Evolutionary conservation across 441 rosid species (phyloP).

Genomic region (Eruca vesicaria): DNA sequence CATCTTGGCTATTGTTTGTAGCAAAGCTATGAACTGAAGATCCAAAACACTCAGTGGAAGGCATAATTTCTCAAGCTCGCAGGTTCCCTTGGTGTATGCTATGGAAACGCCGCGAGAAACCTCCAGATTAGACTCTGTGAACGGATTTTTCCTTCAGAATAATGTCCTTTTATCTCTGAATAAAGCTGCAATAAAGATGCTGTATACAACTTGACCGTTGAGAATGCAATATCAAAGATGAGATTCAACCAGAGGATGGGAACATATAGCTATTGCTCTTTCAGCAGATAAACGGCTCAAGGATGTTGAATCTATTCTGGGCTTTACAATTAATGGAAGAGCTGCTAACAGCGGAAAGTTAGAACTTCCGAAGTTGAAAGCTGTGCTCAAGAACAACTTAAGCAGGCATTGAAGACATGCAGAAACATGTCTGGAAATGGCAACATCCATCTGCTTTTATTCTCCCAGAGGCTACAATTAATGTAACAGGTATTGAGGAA

Average conservation of each 20-base stretch:
- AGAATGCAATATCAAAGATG: slow-evolving; percentile 84
- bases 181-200: slow-evolving; percentile 54
- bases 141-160: slow-evolving; percentile 57
- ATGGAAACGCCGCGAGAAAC: slow-evolving; percentile 71
- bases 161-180: slow-evolving; percentile 60
- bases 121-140: slow-evolving; percentile 65
- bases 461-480: slow-evolving; percentile 78
- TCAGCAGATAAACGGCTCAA: slow-evolving; percentile 66
- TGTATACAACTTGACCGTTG: slow-evolving; percentile 56
- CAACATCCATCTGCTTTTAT: slow-evolving; percentile 39
- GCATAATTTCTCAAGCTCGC: slow-evolving; percentile 65
- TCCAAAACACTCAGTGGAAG: slow-evolving; percentile 56
- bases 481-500: slow-evolving; percentile 52
- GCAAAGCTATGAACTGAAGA: slow-evolving; percentile 73
- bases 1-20: slow-evolving; percentile 64
- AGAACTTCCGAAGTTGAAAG: slow-evolving; percentile 77
- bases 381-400: slow-evolving; percentile 74
- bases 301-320: slow-evolving; percentile 75
- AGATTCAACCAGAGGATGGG: slow-evolving; percentile 67
- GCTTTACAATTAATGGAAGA: slow-evolving; percentile 68
- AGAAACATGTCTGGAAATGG: background rate
- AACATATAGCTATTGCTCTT: slow-evolving; percentile 61
- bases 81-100: slow-evolving; percentile 80
- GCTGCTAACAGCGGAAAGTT: too few relatives aligned
- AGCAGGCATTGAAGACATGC: slow-evolving; percentile 84